phyloP scores from a whole-genome alignment of 192 early-diverging fungal species.

The Radiomyces spectabilis region DNA sequence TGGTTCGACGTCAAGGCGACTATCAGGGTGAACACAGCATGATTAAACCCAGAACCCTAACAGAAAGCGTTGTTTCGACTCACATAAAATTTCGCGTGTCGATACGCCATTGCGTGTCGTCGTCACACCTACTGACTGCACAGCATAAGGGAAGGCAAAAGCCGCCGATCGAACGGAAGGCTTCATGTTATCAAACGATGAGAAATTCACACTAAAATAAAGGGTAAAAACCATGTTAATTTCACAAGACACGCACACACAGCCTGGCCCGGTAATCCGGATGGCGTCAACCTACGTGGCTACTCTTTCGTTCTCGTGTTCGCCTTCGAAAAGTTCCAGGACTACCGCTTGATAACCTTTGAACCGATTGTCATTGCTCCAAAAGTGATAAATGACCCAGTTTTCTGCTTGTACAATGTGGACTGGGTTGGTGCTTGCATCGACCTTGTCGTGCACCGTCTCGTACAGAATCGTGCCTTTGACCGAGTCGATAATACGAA shows the following conservation, averaged over 20 bases:
- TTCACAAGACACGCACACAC: too few species aligned
- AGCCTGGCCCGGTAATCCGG: too few species aligned
- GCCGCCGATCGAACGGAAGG: conserved; percentile 71
- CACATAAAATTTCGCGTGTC: conserved; percentile 72
- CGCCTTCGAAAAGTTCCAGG: conserved; percentile 85
- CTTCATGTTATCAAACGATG: conserved; percentile 59
- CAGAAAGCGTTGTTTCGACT: conserved; percentile 1
- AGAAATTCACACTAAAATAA: conserved; percentile 52
- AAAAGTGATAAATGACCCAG: conserved; percentile 82
- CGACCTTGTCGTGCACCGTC: conserved; percentile 51
- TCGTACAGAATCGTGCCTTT: conserved; percentile 78
- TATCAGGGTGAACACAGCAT: conserved; percentile 9
- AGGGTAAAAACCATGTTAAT: too few species aligned
- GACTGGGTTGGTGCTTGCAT: conserved; percentile 41
- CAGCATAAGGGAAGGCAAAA: conserved; percentile 67
- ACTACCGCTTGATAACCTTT: conserved; percentile 71
- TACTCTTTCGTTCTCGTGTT: conserved; percentile 57
- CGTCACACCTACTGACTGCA: conserved; percentile 79
- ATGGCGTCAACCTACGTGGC: conserved; percentile 56
- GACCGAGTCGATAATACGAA: conserved; percentile 87
- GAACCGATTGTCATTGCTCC: conserved; percentile 58
- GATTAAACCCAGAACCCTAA: not conserved
- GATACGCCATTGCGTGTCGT: conserved; percentile 82
- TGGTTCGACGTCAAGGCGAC: conserved; percentile 51
- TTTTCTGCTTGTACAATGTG: conserved; percentile 79